Conservation (phyloP, 768 basidiomycete genomes). For the Xerocomus brunneocitrinus region DNA sequence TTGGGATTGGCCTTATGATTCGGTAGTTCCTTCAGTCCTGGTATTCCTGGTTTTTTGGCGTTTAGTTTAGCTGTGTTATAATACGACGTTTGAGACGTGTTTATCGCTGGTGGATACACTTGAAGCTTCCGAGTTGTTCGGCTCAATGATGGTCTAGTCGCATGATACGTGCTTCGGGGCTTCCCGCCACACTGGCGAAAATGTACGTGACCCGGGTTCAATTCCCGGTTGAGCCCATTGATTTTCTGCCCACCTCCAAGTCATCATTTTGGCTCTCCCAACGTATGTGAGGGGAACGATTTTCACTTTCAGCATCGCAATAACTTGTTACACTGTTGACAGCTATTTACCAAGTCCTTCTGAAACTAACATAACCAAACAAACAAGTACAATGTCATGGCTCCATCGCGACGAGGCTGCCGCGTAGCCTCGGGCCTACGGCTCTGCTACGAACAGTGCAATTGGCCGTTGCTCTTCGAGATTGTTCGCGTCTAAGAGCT, state of each 20-base stretch:
- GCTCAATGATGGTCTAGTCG: constrained; percentile 35
- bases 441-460: constrained; percentile 11
- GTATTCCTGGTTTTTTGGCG: no score
- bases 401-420: constrained; percentile 32
- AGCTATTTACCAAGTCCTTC: constrained; percentile 15
- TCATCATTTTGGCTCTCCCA: background rate
- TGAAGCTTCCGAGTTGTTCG: background rate
- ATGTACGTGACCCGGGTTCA: constrained; percentile 37
- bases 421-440: constrained; percentile 27
- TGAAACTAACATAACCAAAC: constrained; percentile 14
- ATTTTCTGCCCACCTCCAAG: constrained; percentile 2
- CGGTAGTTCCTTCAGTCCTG: constrained; percentile 14
- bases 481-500: constrained; percentile 14
- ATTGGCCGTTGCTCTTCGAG: background rate
- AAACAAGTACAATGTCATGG: constrained; percentile 27
- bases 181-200: constrained; percentile 26
- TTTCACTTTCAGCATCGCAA: background rate
- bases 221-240: constrained; percentile 30
- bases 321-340: constrained; percentile 5
- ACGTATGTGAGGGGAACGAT: no score
- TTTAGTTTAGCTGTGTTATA: background rate
- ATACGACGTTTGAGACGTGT: background rate
- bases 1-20: constrained; percentile 40
- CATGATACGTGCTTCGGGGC: constrained; percentile 34
- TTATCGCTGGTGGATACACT: no score